Percentiles rank a stretch among this genome's conserved stretches.
These are phyloP conservation scores for Luvunga scandens DNA, from an alignment of 345 rosid genomes.

Conservation along the genomic window DNA sequence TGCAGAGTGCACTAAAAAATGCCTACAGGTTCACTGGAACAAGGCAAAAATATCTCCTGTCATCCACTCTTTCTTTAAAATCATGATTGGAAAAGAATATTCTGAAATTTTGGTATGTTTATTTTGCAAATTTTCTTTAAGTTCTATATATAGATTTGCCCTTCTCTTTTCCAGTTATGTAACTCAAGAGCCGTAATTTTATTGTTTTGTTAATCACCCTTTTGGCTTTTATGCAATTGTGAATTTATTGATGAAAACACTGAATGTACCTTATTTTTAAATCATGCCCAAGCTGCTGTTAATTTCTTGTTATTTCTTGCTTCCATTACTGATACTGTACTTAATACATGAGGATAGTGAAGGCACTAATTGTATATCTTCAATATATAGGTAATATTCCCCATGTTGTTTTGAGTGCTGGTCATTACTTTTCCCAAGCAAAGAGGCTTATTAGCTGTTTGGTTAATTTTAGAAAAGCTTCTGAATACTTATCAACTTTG, in stretches of 20 bases:
- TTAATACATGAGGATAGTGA: too few species aligned
- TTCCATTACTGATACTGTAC: too few species aligned
- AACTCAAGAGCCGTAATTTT: neutral
- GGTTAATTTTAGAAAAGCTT: neutral
- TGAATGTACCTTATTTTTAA: too few species aligned
- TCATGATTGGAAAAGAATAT: constrained; percentile 31
- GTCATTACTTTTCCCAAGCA: neutral
- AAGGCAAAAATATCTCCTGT: constrained; percentile 7
- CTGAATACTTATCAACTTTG: neutral
- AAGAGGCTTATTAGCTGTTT: neutral
- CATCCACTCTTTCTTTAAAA: constrained; percentile 37
- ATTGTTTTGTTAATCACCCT: neutral
- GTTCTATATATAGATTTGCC: neutral
- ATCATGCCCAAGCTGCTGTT: too few species aligned
- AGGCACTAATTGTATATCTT: neutral
- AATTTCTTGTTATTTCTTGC: too few species aligned
- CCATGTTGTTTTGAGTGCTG: neutral
- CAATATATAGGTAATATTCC: neutral
- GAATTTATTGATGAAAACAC: neutral
- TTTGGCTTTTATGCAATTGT: neutral
- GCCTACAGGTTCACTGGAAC: constrained; percentile 20
- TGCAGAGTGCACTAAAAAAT: constrained; percentile 24
- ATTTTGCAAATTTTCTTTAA: neutral
- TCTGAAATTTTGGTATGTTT: constrained; percentile 31
- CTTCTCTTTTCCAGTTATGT: neutral